Evolutionary conservation across 1,284 basidiomycete genomes (phyloP), one percentile per base, ranked within the genome.

Genomic region (Cutaneotrichosporon mucoides): DNA sequence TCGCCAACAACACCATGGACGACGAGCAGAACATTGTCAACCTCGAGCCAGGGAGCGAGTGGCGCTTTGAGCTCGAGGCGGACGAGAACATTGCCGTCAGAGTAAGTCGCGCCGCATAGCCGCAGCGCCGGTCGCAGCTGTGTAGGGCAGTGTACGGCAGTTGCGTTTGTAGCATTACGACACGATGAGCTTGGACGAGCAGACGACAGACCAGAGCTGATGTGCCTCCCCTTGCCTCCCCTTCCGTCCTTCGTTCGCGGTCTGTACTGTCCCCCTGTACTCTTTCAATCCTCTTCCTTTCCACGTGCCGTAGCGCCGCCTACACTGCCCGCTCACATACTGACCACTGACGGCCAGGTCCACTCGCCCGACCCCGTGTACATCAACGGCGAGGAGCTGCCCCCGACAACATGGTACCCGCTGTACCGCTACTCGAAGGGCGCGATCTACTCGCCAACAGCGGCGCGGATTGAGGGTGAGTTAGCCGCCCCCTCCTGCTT

Each of bases 61-160:
- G 94, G 77, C 85, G 96, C 64, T 97, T 99, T 79, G 95, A 99
- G 79, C 86, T 99, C 61, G 95, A 99, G 75, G 84, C 86, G n/a
- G 85, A 84, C 5, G 84, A 87, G 36, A 84, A 88, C 11, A 82
- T 98, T 41, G 87, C 90, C 0, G 85, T 98, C 76, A 90, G 90
- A 83, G 92, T 92, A 70, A 75, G 82, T 76, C 24, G 24, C 24
- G 24, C 24, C 24, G 24, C 24, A 24, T 24, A 24, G 24, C 24
- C 24, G 24, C 24, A 24, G 24, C 24, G 24, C 24, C 24, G 24
- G 24, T 24, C 24, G 24, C 24, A 24, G 24, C 24, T 24, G 24
- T 24, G 24, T 24, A 24, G 24, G 24, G 24, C 24, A 24, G 24
- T 24, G 24, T 24, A 24, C 24, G 24, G 24, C 24, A 24, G 24